A percentile compares a stretch with the other conserved stretches of the same genome.
Conservation (phyloP, 2,329 filamentous ascomycete species). For the Magnaporthiopsis incrustans region DNA sequence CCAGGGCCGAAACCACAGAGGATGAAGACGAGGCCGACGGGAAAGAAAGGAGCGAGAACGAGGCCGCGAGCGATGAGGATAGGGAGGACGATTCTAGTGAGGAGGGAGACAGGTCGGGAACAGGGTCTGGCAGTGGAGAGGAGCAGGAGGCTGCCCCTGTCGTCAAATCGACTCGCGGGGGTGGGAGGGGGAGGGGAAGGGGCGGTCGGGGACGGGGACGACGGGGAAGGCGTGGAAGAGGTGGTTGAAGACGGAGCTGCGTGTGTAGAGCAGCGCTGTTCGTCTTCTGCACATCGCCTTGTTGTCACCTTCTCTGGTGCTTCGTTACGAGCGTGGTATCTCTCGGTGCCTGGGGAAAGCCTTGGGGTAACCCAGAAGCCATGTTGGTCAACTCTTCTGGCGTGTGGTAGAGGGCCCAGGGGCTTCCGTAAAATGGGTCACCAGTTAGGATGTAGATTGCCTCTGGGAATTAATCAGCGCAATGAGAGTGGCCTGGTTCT, state of each 20-base stretch:
- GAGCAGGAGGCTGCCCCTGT: slow-evolving; percentile 4
- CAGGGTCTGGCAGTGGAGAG: slow-evolving; percentile 9
- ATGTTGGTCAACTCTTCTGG: no score
- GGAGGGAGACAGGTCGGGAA: slow-evolving; percentile 5
- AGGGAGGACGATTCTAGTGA: slow-evolving; percentile 7
- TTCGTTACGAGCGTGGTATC: no score
- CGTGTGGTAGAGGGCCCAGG: no score
- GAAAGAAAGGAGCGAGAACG: slow-evolving; percentile 1
- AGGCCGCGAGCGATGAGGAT: slow-evolving; percentile 7
- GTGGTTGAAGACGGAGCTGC: neutral
- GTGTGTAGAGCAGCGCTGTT: no score
- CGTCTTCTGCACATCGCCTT: no score
- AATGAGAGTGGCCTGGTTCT: no score
- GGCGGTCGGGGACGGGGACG: slow-evolving; percentile 9
- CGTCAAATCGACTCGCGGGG: slow-evolving; percentile 7
- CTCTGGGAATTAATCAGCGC: no score
- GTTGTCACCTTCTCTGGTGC: no score
- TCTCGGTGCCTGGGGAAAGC: no score
- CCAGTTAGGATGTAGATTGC: no score
- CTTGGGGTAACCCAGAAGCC: no score
- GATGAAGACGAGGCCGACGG: slow-evolving; percentile 3
- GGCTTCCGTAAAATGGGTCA: no score
- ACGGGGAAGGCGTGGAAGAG: slow-evolving; percentile 9
- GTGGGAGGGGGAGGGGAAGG: slow-evolving; percentile 9
- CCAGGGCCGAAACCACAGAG: neutral